Base-by-base conservation (phyloP, 148 eudicot species). In the Amaranthus cruentus region DNA sequence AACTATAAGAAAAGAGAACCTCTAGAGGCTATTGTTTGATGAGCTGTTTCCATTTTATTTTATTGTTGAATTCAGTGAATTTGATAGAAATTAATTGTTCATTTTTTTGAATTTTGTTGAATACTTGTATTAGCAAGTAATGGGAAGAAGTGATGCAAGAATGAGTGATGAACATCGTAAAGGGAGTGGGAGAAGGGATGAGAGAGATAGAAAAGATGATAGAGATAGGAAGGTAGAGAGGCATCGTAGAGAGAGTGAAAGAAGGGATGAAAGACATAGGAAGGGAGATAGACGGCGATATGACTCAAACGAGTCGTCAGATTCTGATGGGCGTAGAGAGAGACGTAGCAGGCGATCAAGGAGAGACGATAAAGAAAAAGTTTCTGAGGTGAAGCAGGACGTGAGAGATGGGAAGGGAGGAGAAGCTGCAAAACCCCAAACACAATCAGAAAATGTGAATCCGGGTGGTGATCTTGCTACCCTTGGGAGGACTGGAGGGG, bases 401-500 rank as follows among this genome's bases (percentile, higher is more conserved):
- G 54, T 52, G 3, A 58, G 44, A 42, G 47, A 57, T 65, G 80
- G 43, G 68, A 76, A 59, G 15, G 72, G 14, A 43, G 81, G 65
- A 63, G 81, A 76, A 54, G 75, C 77, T 47, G 69, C 10, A 9
- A 80, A 79, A 71, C 69, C 65, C 51, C 81, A 52, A 50, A 69
- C 73, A 69, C 75, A 73, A n/a, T 9, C 67, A 11, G 71, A 49
- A 47, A 74, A 70, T 44, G 78, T 66, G 43, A 80, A 65, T 6
- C 59, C 77, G 4, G 77, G 67, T 43, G 74, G 73, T 6, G 69
- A 62, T 15, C 14, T 64, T 5, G 82, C 75, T 7, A 86, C 86
- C 21, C 74, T 85, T 47, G 96, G 96, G 61, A 87, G 87, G 69
- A 90, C 89, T 9, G 98, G 97, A 28, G 97, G 98, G 28, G 89